Percentiles rank a stretch among this genome's conserved stretches.
Conservation (phyloP, 2,329 filamentous ascomycete species). For the Davidsoniella eucalypti region DNA sequence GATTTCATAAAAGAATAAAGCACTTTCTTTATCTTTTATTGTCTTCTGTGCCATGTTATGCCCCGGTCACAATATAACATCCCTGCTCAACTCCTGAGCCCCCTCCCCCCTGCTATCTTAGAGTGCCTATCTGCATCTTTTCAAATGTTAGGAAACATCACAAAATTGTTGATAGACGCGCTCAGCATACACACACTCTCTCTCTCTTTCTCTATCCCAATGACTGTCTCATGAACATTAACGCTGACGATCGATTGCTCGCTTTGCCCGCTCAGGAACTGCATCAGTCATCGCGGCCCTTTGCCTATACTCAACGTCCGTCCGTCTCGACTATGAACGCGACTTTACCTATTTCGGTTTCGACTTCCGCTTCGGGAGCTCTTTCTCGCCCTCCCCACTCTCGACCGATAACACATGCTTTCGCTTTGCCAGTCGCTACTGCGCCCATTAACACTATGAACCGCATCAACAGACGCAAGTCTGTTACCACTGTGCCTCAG, state of each 20-base stretch:
- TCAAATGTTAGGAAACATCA: background rate
- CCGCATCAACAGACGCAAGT: conserved; percentile 84
- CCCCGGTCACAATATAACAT: background rate
- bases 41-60: conserved; percentile 6
- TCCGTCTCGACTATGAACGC: conserved; percentile 9
- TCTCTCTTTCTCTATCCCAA: background rate
- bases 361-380: background rate
- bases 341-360: conserved; percentile 21
- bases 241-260: conserved; percentile 15
- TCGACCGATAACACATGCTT: conserved; percentile 28
- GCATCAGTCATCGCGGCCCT: conserved; percentile 46
- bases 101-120: conserved; percentile 1
- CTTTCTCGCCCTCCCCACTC: conserved; percentile 16
- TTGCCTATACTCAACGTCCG: conserved; percentile 8
- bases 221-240: background rate
- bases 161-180: background rate
- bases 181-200: background rate
- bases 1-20: background rate
- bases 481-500: conserved; percentile 49
- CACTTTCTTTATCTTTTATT: background rate
- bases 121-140: background rate
- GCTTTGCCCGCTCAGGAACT: conserved; percentile 35
- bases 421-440: conserved; percentile 41
- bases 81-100: conserved; percentile 6
- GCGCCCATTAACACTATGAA: conserved; percentile 61